Evolutionary conservation across 1,139 yeast species (phyloP).

Genomic region (Nakaseomyces bracarensis): DNA sequence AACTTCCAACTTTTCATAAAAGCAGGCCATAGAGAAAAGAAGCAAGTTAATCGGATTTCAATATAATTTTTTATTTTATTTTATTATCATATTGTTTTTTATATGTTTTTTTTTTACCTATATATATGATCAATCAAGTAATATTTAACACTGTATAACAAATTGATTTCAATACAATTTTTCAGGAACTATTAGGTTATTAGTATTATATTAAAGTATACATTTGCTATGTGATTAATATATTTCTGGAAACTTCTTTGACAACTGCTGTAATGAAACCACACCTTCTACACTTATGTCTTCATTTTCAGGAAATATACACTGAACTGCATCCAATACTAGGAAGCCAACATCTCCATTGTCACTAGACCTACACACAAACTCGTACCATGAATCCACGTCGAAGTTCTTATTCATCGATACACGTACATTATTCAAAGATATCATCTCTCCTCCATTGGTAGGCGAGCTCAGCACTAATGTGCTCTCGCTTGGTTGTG

Average conservation of each 20-base stretch:
- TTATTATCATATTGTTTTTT: neutral
- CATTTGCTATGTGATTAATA: constrained; percentile 12
- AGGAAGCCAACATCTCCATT: constrained; percentile 30
- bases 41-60: neutral
- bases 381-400: constrained; percentile 29
- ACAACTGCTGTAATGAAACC: constrained; percentile 27
- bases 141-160: neutral
- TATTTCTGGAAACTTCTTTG: constrained; percentile 28
- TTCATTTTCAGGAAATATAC: constrained; percentile 25
- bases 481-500: constrained; percentile 28
- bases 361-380: constrained; percentile 30
- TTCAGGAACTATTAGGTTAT: no score
- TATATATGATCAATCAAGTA: no score
- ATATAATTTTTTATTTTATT: neutral
- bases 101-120: neutral
- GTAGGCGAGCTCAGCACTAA: constrained; percentile 26
- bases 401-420: constrained; percentile 24
- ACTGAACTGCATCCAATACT: constrained; percentile 28
- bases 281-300: constrained; percentile 28
- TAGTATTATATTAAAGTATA: neutral
- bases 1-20: neutral
- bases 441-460: constrained; percentile 27
- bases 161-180: no score
- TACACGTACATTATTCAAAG: constrained; percentile 25
- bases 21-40: constrained; percentile 5